Percentiles rank a stretch among this genome's conserved stretches.
These are phyloP conservation scores for Dichotomopilus funicola DNA, from an alignment of 2,329 filamentous ascomycete genomes.

Conservation along the genomic window DNA sequence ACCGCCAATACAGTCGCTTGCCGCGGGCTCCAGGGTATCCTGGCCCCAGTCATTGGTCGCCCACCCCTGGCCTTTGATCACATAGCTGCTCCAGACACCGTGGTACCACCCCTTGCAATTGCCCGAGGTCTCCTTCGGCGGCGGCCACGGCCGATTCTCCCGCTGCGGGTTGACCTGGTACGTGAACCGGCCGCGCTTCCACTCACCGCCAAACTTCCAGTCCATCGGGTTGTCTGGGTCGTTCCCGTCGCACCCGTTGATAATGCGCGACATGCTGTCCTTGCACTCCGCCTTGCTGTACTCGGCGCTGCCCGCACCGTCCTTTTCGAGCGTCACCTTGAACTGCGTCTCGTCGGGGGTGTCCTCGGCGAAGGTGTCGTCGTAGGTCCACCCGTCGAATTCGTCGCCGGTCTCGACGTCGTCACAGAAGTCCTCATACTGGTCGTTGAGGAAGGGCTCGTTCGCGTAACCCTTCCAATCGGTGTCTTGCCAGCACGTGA, in stretches of 20 bases:
- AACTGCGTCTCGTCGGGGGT: neutral
- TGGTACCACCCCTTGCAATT: conserved; percentile 2
- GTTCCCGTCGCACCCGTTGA: neutral
- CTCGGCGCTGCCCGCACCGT: neutral
- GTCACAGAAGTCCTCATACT: neutral
- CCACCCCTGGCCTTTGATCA: neutral
- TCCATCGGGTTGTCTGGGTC: conserved; percentile 2
- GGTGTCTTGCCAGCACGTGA: neutral
- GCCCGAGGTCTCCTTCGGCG: neutral
- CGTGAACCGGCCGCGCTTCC: neutral
- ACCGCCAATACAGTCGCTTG: neutral
- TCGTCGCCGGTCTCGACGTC: neutral
- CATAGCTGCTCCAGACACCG: neutral
- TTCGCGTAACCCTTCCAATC: neutral
- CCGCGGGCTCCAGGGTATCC: neutral
- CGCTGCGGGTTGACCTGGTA: conserved; percentile 5
- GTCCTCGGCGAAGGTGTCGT: neutral
- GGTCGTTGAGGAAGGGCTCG: neutral
- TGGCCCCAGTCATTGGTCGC: conserved; percentile 1
- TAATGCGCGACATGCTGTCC: neutral
- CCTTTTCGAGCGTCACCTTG: neutral
- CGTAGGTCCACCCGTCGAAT: neutral
- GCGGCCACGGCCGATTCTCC: neutral
- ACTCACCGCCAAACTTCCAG: conserved; percentile 5
- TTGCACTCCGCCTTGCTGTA: neutral